These are phyloP conservation scores for Ensete ventricosum DNA, from an alignment of 176 grass and related monocot species.

Conservation along the genomic window DNA sequence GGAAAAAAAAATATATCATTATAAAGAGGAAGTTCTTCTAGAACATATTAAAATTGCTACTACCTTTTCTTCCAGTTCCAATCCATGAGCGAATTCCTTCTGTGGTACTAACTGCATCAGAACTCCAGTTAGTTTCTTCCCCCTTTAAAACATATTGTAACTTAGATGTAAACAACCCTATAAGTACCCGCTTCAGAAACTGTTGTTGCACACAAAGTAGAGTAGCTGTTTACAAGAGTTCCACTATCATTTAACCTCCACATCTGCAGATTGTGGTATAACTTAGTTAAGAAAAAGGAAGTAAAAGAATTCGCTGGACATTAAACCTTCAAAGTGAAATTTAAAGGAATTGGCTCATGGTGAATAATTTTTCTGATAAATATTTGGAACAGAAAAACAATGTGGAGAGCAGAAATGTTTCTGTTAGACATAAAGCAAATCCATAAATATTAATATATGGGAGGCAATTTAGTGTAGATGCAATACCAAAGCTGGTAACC, in stretches of 20 bases:
- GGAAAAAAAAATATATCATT: too few species aligned
- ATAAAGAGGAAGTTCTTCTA: not conserved
- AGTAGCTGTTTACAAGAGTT: constrained; percentile 83
- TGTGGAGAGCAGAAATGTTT: too few species aligned
- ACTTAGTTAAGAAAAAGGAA: too few species aligned
- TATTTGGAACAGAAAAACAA: too few species aligned
- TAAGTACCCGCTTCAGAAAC: constrained; percentile 28
- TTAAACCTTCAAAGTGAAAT: too few species aligned
- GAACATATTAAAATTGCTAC: constrained; percentile 17
- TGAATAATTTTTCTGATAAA: too few species aligned
- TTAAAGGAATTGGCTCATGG: too few species aligned
- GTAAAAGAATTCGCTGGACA: too few species aligned
- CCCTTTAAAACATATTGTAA: constrained; percentile 10
- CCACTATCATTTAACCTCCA: constrained; percentile 80
- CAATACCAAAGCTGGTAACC: too few species aligned
- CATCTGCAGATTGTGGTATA: constrained; percentile 37
- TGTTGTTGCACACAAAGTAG: constrained; percentile 58
- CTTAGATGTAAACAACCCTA: constrained; percentile 8
- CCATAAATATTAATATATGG: too few species aligned
- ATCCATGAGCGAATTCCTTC: constrained; percentile 53
- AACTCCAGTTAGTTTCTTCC: not conserved
- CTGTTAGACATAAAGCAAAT: too few species aligned
- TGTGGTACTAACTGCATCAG: constrained; percentile 30
- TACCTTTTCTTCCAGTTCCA: constrained; percentile 73
- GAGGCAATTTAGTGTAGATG: too few species aligned